Evolutionary conservation across 495 filamentous ascomycete species (phyloP).

Genomic region (Tetracladium marchalianum): DNA sequence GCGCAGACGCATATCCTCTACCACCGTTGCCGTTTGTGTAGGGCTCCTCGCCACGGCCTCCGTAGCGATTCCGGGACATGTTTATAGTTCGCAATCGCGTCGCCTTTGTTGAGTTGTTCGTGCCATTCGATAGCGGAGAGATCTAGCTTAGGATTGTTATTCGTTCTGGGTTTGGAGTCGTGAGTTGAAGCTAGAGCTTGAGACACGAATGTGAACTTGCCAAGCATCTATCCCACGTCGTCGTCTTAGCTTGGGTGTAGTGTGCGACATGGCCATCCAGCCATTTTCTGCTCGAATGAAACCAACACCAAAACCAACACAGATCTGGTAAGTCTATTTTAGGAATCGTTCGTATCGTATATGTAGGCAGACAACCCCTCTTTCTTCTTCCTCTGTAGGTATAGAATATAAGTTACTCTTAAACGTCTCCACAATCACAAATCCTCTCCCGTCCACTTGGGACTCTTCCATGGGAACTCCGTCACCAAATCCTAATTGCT

Average conservation of each 20-base stretch:
- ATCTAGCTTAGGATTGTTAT: background rate
- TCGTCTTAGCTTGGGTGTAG: background rate
- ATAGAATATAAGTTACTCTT: background rate
- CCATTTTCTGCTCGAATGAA: too few species aligned
- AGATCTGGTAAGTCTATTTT: background rate
- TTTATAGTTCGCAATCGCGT: conserved; percentile 9
- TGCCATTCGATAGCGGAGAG: conserved; percentile 8
- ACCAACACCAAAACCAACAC: background rate
- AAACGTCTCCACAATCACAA: conserved; percentile 1
- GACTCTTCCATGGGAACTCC: conserved; percentile 8
- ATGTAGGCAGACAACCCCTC: conserved; percentile 1
- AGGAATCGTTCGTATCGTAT: background rate
- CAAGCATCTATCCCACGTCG: background rate
- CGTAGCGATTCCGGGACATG: conserved; percentile 20
- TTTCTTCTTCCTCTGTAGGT: background rate
- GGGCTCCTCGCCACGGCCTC: conserved; percentile 11
- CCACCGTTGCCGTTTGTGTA: conserved; percentile 4
- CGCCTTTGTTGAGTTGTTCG: conserved; percentile 1
- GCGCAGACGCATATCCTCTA: too few species aligned
- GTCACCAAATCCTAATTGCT: conserved; percentile 5
- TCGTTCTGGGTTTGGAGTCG: background rate
- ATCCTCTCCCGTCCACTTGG: conserved; percentile 6
- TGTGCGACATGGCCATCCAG: background rate
- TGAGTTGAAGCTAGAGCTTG: background rate
- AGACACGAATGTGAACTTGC: background rate